Evolutionary conservation across 306 rosid genomes (phyloP).

Genomic region (Erythrophleum fordii): DNA sequence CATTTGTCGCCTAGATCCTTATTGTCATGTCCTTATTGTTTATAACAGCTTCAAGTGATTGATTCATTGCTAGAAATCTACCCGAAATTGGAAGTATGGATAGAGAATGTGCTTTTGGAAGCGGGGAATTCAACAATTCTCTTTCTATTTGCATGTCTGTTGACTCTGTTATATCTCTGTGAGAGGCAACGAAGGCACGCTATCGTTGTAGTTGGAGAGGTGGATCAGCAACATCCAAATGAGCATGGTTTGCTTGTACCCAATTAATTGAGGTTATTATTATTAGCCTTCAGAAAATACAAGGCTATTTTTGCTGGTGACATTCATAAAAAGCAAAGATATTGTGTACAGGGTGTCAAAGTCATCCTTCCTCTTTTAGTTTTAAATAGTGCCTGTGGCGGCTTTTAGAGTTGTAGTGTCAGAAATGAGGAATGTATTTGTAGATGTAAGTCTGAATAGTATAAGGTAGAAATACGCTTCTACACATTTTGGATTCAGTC

Average conservation of each 20-base stretch:
- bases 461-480: constrained; percentile 25
- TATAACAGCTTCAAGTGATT: constrained; percentile 64
- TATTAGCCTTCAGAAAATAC: constrained; percentile 14
- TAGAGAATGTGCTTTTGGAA: constrained; percentile 83
- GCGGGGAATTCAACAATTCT: constrained; percentile 97
- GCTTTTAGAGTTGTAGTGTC: constrained; percentile 30
- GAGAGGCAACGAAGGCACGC: constrained; percentile 91
- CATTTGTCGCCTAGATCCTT: constrained; percentile 9
- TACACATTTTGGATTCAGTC: background rate
- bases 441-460: constrained; percentile 34
- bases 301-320: constrained; percentile 8
- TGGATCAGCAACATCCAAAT: constrained; percentile 59
- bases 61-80: constrained; percentile 84
- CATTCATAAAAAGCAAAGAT: background rate
- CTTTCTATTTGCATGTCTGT: constrained; percentile 81
- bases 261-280: constrained; percentile 44
- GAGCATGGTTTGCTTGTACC: constrained; percentile 61
- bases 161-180: constrained; percentile 87
- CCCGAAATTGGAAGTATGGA: constrained; percentile 85
- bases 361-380: constrained; percentile 2
- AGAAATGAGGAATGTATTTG: constrained; percentile 38
- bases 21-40: constrained; percentile 35
- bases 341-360: constrained; percentile 44
- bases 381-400: constrained; percentile 46
- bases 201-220: constrained; percentile 55